Evolutionary conservation across 1,284 basidiomycete genomes (phyloP), one percentile per base, ranked within the genome.

Genomic region (Cryptococcus deneoformans): DNA sequence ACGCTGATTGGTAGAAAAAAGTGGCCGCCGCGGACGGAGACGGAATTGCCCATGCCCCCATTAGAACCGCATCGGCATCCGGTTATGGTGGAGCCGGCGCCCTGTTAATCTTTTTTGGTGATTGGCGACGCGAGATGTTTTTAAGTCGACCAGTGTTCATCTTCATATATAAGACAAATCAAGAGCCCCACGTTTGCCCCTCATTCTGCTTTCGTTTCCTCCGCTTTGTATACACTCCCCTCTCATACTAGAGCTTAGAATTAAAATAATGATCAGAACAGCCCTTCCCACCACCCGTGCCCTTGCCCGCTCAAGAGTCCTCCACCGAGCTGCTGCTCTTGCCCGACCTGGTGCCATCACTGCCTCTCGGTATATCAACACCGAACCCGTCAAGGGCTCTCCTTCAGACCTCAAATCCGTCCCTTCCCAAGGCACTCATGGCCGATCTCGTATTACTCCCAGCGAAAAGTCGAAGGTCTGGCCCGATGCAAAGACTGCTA

Each of bases 401-500:
- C 47, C 34, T 4, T 52, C 56, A 16, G 62, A 59, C 24, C 59
- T 69, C 43, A 61, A 65, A 40, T 67, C 66, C 1, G 60, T 64
- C 2, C 67, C 68, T 11, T 58, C 58, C 24, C 58, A 52, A 36
- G 67, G 61, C 8, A 65, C 63, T 45, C 52, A 38, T n/a, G 54
- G 59, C 9, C 65, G 63, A 14, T 45, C 49, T 7, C 60, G 67
- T 35, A 64, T 66, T 9, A 63, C 67, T 9, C 65, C 65, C 43
- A 55, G 52, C 12, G 57, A 56, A 37, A 71, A 67, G 54, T 68
- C 67, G 55, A 95, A 95, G 76, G 81, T 94, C 29, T 94, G 87
- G 86, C 75, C 80, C 8, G 87, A 85, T 14, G 87, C 83, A 0
- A 88, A 92, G 52, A 87, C 90, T 62, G 92, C 91, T 1, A 82